phyloP scores from a whole-genome alignment of 169 alveolate species.

The Eimeria sp. region DNA sequence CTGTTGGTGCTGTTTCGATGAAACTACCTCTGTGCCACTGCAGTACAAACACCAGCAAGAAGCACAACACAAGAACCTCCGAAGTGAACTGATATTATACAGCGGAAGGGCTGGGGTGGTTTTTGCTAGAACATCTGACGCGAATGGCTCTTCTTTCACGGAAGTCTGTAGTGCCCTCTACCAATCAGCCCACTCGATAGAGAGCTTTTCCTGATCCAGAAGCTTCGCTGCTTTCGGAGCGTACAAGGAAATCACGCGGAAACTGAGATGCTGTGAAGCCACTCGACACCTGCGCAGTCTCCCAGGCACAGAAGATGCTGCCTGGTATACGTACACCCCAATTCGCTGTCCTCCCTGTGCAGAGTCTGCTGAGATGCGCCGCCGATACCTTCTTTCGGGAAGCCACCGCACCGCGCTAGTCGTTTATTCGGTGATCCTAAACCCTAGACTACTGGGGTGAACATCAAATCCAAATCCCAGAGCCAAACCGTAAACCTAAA shows the following conservation, averaged over 20 bases:
- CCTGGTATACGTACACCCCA: neutral
- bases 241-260: conserved; percentile 32
- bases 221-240: conserved; percentile 51
- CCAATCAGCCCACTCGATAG: conserved; percentile 13
- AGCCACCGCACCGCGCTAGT: neutral
- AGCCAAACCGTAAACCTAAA: neutral
- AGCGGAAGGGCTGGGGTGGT: neutral
- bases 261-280: conserved; percentile 22
- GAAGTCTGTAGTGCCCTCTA: neutral
- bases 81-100: neutral
- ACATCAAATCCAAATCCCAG: neutral
- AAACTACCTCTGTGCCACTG: conserved; percentile 47
- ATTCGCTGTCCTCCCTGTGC: neutral
- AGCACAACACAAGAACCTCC: neutral
- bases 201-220: conserved; percentile 45
- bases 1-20: conserved; percentile 47
- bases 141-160: neutral
- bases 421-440: neutral
- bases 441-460: neutral
- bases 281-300: conserved; percentile 34
- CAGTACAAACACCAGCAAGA: neutral
- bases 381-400: neutral
- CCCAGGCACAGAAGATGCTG: neutral
- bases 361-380: neutral
- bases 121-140: neutral